These are phyloP conservation scores for Nicotiana knightiana DNA, from an alignment of 257 asterid genomes.

Conservation along the genomic window DNA sequence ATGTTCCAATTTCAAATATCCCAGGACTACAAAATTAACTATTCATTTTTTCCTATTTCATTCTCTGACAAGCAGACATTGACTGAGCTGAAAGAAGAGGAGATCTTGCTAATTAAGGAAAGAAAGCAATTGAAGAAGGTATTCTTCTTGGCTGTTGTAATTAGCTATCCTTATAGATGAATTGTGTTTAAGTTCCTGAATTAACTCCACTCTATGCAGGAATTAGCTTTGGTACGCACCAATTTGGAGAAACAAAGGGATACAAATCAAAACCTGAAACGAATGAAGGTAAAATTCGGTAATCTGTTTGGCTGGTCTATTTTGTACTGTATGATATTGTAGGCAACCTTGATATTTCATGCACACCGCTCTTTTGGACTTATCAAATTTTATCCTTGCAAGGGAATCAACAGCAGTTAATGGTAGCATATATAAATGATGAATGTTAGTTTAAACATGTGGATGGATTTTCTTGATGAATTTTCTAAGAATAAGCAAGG, in stretches of 20 bases:
- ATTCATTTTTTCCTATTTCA: neutral
- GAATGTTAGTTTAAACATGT: neutral
- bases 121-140: conserved; percentile 61
- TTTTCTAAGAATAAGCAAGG: neutral
- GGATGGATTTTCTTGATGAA: conserved; percentile 1
- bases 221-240: conserved; percentile 2
- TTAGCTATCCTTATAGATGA: neutral
- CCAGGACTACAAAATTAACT: neutral
- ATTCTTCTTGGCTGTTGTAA: neutral
- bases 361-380: neutral
- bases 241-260: conserved; percentile 15
- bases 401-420: neutral
- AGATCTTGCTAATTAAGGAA: conserved; percentile 39
- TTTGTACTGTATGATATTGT: neutral
- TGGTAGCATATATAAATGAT: neutral
- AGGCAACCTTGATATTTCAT: neutral
- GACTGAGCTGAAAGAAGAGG: conserved; percentile 55
- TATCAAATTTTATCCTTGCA: neutral
- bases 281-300: conserved; percentile 9
- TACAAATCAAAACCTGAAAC: conserved; percentile 12
- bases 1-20: neutral
- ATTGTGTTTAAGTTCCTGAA: neutral
- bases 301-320: neutral
- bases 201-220: conserved; percentile 1
- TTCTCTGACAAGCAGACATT: conserved; percentile 36